Evolutionary conservation across 2,329 filamentous ascomycete species (phyloP).

Genomic region (Scorias spongiosa): DNA sequence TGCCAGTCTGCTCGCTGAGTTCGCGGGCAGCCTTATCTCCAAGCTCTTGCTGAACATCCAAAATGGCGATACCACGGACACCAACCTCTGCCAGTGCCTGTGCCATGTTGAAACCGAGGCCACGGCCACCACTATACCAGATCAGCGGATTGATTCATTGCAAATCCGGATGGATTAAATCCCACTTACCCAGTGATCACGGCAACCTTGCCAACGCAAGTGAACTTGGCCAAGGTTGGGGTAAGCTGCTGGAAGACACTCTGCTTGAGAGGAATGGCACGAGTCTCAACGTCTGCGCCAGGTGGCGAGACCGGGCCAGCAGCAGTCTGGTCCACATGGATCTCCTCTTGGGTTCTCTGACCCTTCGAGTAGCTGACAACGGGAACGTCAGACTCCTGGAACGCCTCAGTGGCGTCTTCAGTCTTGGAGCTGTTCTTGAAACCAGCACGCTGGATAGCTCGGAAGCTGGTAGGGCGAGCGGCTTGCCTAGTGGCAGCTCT

Average conservation of each 20-base stretch:
- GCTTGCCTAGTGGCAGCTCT: conserved; percentile 6
- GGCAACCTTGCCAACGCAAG: conserved; percentile 53
- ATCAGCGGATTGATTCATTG: neutral
- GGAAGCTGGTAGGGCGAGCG: conserved; percentile 5
- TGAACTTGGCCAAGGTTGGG: conserved; percentile 53
- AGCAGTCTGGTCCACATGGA: conserved; percentile 11
- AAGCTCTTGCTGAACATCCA: conserved; percentile 62
- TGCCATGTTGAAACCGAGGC: conserved; percentile 67
- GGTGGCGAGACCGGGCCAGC: conserved; percentile 18
- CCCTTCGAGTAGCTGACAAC: conserved; percentile 19
- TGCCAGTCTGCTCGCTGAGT: conserved; percentile 55
- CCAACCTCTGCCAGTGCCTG: conserved; percentile 63
- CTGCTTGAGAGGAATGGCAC: conserved; percentile 16
- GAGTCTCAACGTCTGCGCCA: conserved; percentile 17
- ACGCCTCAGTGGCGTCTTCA: conserved; percentile 10
- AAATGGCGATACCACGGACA: conserved; percentile 56
- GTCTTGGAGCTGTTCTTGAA: conserved; percentile 12
- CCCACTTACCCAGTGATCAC: conserved; percentile 51
- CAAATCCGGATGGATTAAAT: neutral
- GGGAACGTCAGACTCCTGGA: conserved; percentile 9
- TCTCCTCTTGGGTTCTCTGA: conserved; percentile 14
- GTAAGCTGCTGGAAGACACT: conserved; percentile 38
- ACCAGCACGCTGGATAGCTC: conserved; percentile 8
- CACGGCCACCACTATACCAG: conserved; percentile 49
- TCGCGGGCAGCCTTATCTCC: conserved; percentile 55